Evolutionary conservation across 495 filamentous ascomycete genomes (phyloP).

Genomic region (Chaetomium tenue): DNA sequence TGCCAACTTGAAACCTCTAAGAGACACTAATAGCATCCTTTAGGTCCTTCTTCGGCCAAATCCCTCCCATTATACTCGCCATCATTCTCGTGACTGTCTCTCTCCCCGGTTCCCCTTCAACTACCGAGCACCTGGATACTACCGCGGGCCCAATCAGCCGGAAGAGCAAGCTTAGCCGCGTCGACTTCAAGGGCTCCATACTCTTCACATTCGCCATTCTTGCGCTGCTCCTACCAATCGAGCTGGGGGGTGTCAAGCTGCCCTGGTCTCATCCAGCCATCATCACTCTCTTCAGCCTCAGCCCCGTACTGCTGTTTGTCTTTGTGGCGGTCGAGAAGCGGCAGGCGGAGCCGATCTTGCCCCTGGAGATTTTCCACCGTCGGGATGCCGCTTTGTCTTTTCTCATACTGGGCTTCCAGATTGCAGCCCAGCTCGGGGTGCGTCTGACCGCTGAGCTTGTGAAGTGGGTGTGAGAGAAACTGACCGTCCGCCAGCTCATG

Average conservation of each 20-base stretch:
- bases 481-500: slow-evolving; percentile 44
- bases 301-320: slow-evolving; percentile 39
- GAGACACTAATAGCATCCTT: not conserved
- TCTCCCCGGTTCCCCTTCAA: slow-evolving; percentile 33
- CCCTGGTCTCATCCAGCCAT: slow-evolving; percentile 56
- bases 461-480: not conserved
- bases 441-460: slow-evolving; percentile 25
- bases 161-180: slow-evolving; percentile 42
- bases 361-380: slow-evolving; percentile 55
- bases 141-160: not conserved
- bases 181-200: slow-evolving; percentile 59
- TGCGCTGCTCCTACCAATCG: slow-evolving; percentile 54
- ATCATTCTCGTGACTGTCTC: slow-evolving; percentile 52
- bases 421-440: slow-evolving; percentile 57
- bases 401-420: slow-evolving; percentile 52
- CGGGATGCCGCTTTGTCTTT: slow-evolving; percentile 57
- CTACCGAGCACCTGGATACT: slow-evolving; percentile 5
- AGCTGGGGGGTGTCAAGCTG: slow-evolving; percentile 57
- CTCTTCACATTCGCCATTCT: slow-evolving; percentile 51
- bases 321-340: slow-evolving; percentile 55
- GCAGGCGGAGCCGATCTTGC: slow-evolving; percentile 61
- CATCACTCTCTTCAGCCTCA: slow-evolving; percentile 34
- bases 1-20: slow-evolving; percentile 23
- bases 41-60: slow-evolving; percentile 57
- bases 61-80: slow-evolving; percentile 53